Evolutionary conservation across 805 yeast genomes (phyloP), one percentile per base, ranked within the genome.

Genomic region (Kodamaea hsintzibuensis): DNA sequence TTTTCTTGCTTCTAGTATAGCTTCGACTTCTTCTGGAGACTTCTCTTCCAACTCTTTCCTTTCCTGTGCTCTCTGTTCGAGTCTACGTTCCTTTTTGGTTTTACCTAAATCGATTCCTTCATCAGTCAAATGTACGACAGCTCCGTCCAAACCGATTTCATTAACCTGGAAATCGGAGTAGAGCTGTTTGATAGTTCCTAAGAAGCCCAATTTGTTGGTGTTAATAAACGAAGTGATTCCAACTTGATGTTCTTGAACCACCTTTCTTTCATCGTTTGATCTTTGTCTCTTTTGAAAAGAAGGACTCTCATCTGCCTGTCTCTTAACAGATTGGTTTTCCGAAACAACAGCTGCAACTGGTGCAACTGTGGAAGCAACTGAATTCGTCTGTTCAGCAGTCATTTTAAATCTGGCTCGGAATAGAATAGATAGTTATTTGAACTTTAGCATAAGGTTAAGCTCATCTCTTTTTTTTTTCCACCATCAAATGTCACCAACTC

Each of bases 121-220:
- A 63, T 92, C 97, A 8, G 72, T 67, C 57, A 95, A 76, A 67
- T 86, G 92, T 10, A 92, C 81, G 1, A 91, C 96, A 1, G 81
- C 71, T 0, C 89, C 96, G 18, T 82, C 72, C 30, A 71, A 61
- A 56, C 79, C 87, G 53, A 95, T 87, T 69, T 95, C 99, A 69
- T 91, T 90, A 45, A 95, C 99, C 65, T 90, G 79, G 67, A 95
- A 95, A 67, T 95, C 99, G 10, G 96, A 86, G 70, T 91, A 92
- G 57, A 97, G 77, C 65, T 89, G 96, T 69, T 95, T 95, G 62
- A 95, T 76, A 12, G 81, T 78, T 2, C 98, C 99, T 14, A 69
- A 67, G 58, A 95, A 90, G 2, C 97, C 96, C 2, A 64, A 64
- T 38, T 65, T 54, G 22, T 54, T 55, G 1, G 76, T 66, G 47